Base-by-base conservation (phyloP, 352 stramenopile species). In the Phytophthora pisi region DNA sequence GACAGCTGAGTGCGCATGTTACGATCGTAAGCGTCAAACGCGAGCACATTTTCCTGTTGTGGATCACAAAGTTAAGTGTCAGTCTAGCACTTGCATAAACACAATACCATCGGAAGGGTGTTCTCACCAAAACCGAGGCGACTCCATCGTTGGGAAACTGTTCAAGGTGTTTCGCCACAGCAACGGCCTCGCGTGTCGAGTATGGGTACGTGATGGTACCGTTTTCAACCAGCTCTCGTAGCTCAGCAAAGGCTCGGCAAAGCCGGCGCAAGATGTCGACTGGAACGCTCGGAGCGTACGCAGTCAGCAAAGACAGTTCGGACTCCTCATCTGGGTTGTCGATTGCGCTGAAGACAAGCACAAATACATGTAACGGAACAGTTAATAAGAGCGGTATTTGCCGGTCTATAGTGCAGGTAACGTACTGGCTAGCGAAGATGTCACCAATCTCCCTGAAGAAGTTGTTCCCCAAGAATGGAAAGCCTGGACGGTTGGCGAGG, bases 391-490 rank as follows among this genome's bases (percentile, higher is more conserved):
- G 11, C 11, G 20, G 20, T 20, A 43, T n/a, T 43, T n/a, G 20
- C 20, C 1, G 20, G 20, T 20, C 20, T 20, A 20, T 20, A 20
- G 20, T 20, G 20, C 20, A 20, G 20, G 20, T 4, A 40, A 78
- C 82, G 42, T 84, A 93, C 85, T 98, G 87, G 72, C 82, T 96
- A 2, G 92, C 87, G 76, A 99, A 99, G 34, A 96, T 87, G 67
- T 99, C 97, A 23, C 92, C 92, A 58, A 98, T 97, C 69, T 98
- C 90, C 5, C 84, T 72, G 70, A 97, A 97, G 31, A 99, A 96
- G 61, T 98, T 97, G 82, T 99, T 99, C n/a, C 97, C 97, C 34
- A 98, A 80, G 74, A 99, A 99, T 11, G 97, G 97, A 65, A 92
- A 99, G 0, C 95, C 95, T n/a, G 97, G 91, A 26, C 92, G 89